Evolutionary conservation across 176 grass and related monocot genomes (phyloP), one percentile per base, ranked within the genome.

Genomic region (Sorghum bicolor): DNA sequence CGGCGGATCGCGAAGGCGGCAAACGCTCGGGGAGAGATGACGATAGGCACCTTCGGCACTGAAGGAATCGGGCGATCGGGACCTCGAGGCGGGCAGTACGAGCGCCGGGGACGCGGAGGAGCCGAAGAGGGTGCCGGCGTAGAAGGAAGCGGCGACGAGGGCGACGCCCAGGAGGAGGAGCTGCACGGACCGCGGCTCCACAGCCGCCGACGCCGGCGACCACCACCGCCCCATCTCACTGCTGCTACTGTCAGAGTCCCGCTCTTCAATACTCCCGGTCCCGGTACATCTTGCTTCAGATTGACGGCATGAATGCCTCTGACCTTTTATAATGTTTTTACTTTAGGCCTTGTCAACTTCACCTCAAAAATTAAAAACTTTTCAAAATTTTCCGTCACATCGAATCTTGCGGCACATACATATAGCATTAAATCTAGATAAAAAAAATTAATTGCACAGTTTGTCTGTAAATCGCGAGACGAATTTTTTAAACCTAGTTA

Each of bases 121-220:
- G 57, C 78, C 71, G 74, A 99, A 96, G 60, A 99, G 83, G 20
- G 93, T 94, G 74, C 96, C 86, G 24, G 89, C 86, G 83, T 94
- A 99, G 91, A 99, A 96, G 33, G 89, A 86, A 40, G 89, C 81
- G 5, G 89, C 64, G 70, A 92, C 48, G 45, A 99, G 80, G 78
- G 92, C 88, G 37, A 94, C 66, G 33, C 81, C 84, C 67, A 92
- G 53, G 38, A 99, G 78, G 15, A 94, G 78, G 32, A 87, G 74
- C 77, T 84, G 89, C 72, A 87, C 70, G 6, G 86, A 94, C 75
- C 44, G 64, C 70, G 86, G 88, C 81, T 94, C 97, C 79, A 78
- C 70, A 6, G 69, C 75, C 48, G 36, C 82, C 75, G 57, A 63
- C 38, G 71, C 76, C 89, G 78, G 28, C 74, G 80, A 79, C 80